Base-by-base conservation (phyloP, 495 filamentous ascomycete genomes). In the Trichoderma asperelloides region DNA sequence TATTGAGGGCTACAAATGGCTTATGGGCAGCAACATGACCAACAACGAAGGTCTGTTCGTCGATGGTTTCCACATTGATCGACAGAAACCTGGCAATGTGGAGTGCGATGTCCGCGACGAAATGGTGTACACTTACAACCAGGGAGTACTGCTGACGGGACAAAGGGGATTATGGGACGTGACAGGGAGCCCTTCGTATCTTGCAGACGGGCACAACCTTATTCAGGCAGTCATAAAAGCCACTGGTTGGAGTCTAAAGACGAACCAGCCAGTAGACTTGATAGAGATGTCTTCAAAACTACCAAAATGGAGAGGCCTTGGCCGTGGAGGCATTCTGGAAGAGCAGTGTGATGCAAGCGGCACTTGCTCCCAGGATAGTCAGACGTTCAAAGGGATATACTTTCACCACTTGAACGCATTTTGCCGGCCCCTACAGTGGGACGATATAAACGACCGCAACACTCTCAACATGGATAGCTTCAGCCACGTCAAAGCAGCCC, bases 371-470 rank as follows among this genome's bases (percentile, higher is more conserved):
- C 95, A 98, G 77, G 84, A 98, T 71, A 84, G 83, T 1, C 93
- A 97, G 71, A 96, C 91, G 0, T 98, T 98, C 82, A 98, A 97
- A 72, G 91, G 93, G 16, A 94, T 96, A 65, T 96, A 91, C 80
- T 96, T 95, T 80, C 82, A 97, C 75, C 94, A 98, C 70, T 81
- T 98, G 1, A 83, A 88, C 0, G 74, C 86, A 3, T 97, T 98
- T 76, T 98, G 95, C 76, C 79, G 82, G 25, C 84, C 85, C 0
- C 77, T 97, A 1, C 66, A 77, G 68, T 74, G 69, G 21, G 67
- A 77, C 11, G 71, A 74, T 37, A 45, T 69, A 27, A 68, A 67
- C 18, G 68, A 49, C 15, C 70, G 64, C 4, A 18, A 47, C 4
- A 45, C 66, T 25, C 57, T 70, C 6, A 60, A 69, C 47, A 41